These are phyloP conservation scores for Geoglossum glabrum DNA, from an alignment of 495 filamentous ascomycete genomes.

Conservation along the genomic window DNA sequence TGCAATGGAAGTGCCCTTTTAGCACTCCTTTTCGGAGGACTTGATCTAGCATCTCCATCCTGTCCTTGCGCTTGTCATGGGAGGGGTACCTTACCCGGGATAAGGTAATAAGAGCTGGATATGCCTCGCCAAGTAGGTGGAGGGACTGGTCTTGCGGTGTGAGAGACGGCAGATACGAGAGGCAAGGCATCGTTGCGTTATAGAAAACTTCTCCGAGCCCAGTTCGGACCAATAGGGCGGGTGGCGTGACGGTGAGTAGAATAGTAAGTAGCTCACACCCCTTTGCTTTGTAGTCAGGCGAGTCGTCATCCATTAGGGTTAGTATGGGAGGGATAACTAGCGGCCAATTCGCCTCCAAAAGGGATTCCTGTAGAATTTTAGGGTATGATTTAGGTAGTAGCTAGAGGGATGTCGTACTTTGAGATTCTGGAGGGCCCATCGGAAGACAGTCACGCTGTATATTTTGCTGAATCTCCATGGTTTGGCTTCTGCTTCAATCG, in stretches of 20 bases:
- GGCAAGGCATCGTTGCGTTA: slow-evolving; percentile 50
- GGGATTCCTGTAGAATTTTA: slow-evolving; percentile 6
- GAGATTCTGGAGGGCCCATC: slow-evolving; percentile 38
- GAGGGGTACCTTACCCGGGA: slow-evolving; percentile 24
- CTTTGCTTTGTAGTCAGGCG: slow-evolving; percentile 29
- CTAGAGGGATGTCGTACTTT: slow-evolving; percentile 18
- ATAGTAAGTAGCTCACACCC: slow-evolving; percentile 39
- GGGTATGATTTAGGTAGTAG: not conserved
- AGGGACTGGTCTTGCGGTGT: slow-evolving; percentile 55
- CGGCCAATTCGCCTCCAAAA: slow-evolving; percentile 41
- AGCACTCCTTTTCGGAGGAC: slow-evolving; percentile 37
- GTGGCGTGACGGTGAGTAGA: slow-evolving; percentile 33
- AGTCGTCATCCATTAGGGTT: slow-evolving; percentile 52
- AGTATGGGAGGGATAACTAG: slow-evolving; percentile 73
- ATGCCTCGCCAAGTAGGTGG: slow-evolving; percentile 42
- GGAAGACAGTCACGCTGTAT: slow-evolving; percentile 40
- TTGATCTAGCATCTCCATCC: slow-evolving; percentile 24
- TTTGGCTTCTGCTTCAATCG: slow-evolving; percentile 30
- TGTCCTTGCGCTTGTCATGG: slow-evolving; percentile 11
- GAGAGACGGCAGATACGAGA: slow-evolving; percentile 56
- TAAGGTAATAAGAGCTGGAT: slow-evolving; percentile 42
- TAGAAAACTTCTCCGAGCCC: slow-evolving; percentile 66
- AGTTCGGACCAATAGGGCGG: slow-evolving; percentile 39
- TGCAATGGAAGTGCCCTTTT: slow-evolving; percentile 29
- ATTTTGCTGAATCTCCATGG: slow-evolving; percentile 54